Evolutionary conservation across 805 yeast genomes (phyloP), one percentile per base, ranked within the genome.

Genomic region (Teunomyces atbi): DNA sequence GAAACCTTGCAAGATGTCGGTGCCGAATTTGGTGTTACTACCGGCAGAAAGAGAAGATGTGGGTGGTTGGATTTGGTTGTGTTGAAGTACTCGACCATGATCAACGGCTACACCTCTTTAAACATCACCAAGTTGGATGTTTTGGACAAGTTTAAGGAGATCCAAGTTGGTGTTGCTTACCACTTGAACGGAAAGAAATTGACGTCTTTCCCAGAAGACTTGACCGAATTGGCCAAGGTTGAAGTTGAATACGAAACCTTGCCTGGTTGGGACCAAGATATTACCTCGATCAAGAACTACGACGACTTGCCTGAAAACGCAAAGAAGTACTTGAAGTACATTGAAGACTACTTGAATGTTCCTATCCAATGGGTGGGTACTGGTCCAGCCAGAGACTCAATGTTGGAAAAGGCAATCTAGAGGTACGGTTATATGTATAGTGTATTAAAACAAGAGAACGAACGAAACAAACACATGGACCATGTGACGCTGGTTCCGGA

Each of bases 31-130:
- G 99, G 99, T 71, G 99, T 94, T 57, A 94, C 99, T 53, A 94
- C 99, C 30, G 99, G 99, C 56, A 85, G 99, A 75, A 90, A 91
- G 79, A 87, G 99, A 77, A 84, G 99, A 73, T 94, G 99, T 69
- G 99, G 99, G 47, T 94, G 99, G 99, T 82, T 94, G 64, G 99
- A 94, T 71, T 76, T 94, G 59, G 98, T 94, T 19, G 97, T 94
- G 21, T 75, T 94, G 68, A 88, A 86, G 68, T 92, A 94, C 73
- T 89, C 97, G 32, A 82, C 90, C 47, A 69, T 84, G 64, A 89
- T 94, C 68, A 94, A 94, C 64, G 99, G 99, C 46, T 94, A 92
- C 80, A 94, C 99, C 40, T 79, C 86, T 43, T 76, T 94, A 65
- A 94, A 94, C 78, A 85, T 94, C 65, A 94, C 99, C 58, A 94